A percentile compares a stretch with the other conserved stretches of the same genome.
Evolutionary conservation across 1,139 yeast genomes (phyloP).

Genomic region (Petasospora rhodanensis): DNA sequence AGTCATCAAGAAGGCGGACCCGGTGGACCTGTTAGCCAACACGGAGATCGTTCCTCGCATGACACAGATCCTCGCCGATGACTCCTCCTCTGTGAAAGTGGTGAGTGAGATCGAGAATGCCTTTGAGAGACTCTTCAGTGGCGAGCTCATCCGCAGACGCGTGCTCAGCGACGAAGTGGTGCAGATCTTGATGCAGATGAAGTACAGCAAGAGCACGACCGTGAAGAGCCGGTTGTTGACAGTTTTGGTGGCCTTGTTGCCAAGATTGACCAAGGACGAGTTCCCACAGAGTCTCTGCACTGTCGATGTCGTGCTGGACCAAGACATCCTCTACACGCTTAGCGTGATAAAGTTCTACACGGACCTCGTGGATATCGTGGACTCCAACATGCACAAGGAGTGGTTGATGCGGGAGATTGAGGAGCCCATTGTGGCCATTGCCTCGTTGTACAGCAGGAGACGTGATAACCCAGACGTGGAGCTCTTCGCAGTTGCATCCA

Average conservation of each 20-base stretch:
- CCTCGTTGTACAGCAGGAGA: constrained; percentile 22
- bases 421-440: constrained; percentile 11
- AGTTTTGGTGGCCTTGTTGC: constrained; percentile 24
- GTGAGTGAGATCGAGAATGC: constrained; percentile 29
- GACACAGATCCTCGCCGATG: constrained; percentile 22
- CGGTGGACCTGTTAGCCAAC: constrained; percentile 30
- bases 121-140: constrained; percentile 21
- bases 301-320: constrained; percentile 9
- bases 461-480: constrained; percentile 25
- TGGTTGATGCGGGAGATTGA: constrained; percentile 14
- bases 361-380: constrained; percentile 19
- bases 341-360: constrained; percentile 28
- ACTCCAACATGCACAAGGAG: constrained; percentile 7
- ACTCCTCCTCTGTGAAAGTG: constrained; percentile 22
- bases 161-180: constrained; percentile 25
- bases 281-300: constrained; percentile 25
- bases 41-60: constrained; percentile 27
- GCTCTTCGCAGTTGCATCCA: constrained; percentile 25
- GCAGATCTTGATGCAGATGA: constrained; percentile 19
- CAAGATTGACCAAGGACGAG: constrained; percentile 22
- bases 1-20: constrained; percentile 29
- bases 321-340: constrained; percentile 29
- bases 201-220: constrained; percentile 18
- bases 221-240: constrained; percentile 28
- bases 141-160: constrained; percentile 28